Base-by-base conservation (phyloP, 1,284 basidiomycete genomes). In the Cronartium ribicola region DNA sequence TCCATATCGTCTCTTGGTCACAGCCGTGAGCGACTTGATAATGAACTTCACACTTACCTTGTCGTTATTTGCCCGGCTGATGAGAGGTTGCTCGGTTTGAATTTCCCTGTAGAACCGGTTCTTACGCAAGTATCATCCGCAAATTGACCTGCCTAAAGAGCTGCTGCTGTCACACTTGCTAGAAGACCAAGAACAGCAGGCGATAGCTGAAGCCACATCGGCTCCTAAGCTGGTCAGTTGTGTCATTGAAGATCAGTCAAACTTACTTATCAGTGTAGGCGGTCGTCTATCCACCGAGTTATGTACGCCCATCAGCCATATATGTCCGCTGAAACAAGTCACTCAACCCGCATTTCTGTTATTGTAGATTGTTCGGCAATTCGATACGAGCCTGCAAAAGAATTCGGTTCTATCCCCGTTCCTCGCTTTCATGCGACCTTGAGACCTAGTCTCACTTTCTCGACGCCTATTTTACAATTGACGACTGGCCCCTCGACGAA, bases 391-490 rank as follows among this genome's bases (percentile, higher is more conserved):
- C 29, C 11, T 57, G 51, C 10, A 20, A 57, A 57, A 20, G 51
- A 20, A 20, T n/a, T 14, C 11, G 14, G 17, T 20, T 57, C 51
- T 7, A 57, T 57, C 29, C 51, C 51, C 7, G 13, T 20, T 13
- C 41, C 70, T 7, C 65, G 55, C n/a, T 64, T 73, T n/a, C 17
- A 6, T 14, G 41, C 63, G 13, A 66, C n/a, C 43, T 17, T 55
- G 13, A 48, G 36, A 59, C 64, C 64, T 4, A 41, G n/a, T n/a
- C 14, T 43, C 29, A 66, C 22, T 51, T 65, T 66, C 14, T 57
- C 44, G n/a, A 73, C 71, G 46, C 71, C 71, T 41, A 55, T 73
- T 20, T 51, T 46, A 11, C 71, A 73, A 65, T 55, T 72, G 17
- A 36, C 17, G 36, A 73, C 41, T 22, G 64, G 64, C 5, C 71